Evolutionary conservation across 805 yeast genomes (phyloP), one percentile per base, ranked within the genome.

Genomic region (Monosporozyma aerobia): DNA sequence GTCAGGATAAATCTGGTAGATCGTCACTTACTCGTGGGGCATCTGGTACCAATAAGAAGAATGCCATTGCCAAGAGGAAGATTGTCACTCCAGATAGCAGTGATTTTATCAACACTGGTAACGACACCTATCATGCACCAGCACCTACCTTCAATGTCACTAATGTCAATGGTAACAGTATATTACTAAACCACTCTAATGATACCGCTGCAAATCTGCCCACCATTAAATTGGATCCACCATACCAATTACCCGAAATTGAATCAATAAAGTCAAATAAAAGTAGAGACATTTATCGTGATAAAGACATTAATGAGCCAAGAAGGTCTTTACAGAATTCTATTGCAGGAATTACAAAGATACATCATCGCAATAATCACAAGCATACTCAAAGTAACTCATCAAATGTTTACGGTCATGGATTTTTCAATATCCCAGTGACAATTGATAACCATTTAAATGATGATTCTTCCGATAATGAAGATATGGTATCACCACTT

Each of bases 241-340:
- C 54, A 9, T 53, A 59, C 7, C 63, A 61, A 9, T 40, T 63
- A 29, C 65, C 68, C 6, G 68, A 63, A 25, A 61, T 61, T 25
- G 59, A 55, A 3, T 63, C 66, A 2, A 52, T 63, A 7, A 59
- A 56, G 47, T 59, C 60, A 41, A 51, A 53, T 5, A 50, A 52
- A 47, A 55, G 57, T 32, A 51, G 53, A 11, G 48, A 32, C n/a
- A 19, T 7, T 3, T 23, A 32, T 11, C 40, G 6, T 16, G 27
- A 47, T 32, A 32, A 32, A 33, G 25, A 30, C 8, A 33, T 47
- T 2, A n/a, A 44, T 44, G 22, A 44, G 13, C 60, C 61, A 23
- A 57, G 59, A 45, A 53, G 63, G 46, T 59, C 64, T 5, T 49
- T 63, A 44, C 63, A 59, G 27, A 60, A 56, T 33, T 59, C 65